phyloP scores from a whole-genome alignment of 176 grass and related monocot species.

The Paspalum notatum region DNA sequence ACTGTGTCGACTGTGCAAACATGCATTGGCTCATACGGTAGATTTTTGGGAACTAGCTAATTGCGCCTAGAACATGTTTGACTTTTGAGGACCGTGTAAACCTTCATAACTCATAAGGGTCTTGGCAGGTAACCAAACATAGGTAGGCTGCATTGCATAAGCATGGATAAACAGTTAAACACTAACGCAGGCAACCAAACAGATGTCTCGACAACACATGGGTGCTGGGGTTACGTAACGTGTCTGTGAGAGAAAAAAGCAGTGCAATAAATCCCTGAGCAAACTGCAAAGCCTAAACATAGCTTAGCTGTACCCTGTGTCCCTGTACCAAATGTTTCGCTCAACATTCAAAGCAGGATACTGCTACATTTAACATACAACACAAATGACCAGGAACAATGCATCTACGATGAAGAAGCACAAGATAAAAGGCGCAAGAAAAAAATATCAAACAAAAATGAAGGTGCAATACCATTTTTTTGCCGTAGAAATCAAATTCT shows the following conservation, averaged over 20 bases:
- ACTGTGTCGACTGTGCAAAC: too few species aligned
- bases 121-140: too few species aligned
- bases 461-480: constrained; percentile 66
- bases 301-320: background rate
- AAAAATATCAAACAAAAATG: constrained; percentile 33
- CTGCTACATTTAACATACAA: constrained; percentile 2
- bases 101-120: too few species aligned
- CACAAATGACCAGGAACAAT: background rate
- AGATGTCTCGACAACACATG: background rate
- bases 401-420: background rate
- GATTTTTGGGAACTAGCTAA: too few species aligned
- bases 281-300: constrained; percentile 11
- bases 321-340: background rate
- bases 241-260: background rate
- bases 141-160: too few species aligned
- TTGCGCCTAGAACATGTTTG: too few species aligned
- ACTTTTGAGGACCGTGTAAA: too few species aligned
- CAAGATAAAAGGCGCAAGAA: background rate
- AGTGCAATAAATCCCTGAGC: background rate
- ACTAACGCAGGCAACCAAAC: too few species aligned
- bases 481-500: constrained; percentile 93
- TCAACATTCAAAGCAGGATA: background rate
- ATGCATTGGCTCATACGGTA: too few species aligned
- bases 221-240: background rate
- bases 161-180: too few species aligned